Conservation (phyloP, 1,139 yeast genomes). For the Debaryomycetaceae sp. region DNA sequence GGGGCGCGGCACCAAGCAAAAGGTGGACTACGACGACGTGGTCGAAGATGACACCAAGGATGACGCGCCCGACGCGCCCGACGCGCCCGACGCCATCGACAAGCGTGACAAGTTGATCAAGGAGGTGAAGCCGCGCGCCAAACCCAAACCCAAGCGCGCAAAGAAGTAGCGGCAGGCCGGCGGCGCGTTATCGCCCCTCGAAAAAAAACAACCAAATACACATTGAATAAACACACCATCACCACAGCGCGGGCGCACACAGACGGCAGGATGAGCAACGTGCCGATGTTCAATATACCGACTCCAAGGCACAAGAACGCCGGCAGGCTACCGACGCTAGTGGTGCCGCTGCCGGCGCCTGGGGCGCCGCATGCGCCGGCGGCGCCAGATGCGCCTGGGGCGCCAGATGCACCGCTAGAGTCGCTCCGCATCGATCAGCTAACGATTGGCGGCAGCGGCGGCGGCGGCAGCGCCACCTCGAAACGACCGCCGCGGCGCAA, state of each 20-base stretch:
- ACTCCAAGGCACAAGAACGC: conserved; percentile 4
- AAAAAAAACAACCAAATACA: not conserved
- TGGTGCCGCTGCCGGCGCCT: conserved; percentile 23
- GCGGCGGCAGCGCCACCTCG: conserved; percentile 2
- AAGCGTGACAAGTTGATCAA: conserved; percentile 45
- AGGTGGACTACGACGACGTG: conserved; percentile 57
- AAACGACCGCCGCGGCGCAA: conserved; percentile 28
- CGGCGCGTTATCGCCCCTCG: not conserved
- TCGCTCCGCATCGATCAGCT: conserved; percentile 2
- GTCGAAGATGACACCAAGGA: conserved; percentile 55
- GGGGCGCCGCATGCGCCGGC: conserved; percentile 4
- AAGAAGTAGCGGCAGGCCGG: conserved; percentile 2
- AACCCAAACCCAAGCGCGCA: conserved; percentile 4
- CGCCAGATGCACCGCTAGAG: no score
- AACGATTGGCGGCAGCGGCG: not conserved
- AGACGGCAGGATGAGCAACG: conserved; percentile 2
- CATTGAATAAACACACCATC: not conserved
- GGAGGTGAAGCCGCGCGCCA: conserved; percentile 17
- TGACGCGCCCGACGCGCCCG: conserved; percentile 30
- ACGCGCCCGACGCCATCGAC: conserved; percentile 28
- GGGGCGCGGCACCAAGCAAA: conserved; percentile 32
- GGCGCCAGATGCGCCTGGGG: conserved; percentile 4
- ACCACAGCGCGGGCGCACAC: not conserved
- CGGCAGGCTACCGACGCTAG: conserved; percentile 18
- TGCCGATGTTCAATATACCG: conserved; percentile 7